Evolutionary conservation across 2,329 filamentous ascomycete species (phyloP), one percentile per base, ranked within the genome.

Genomic region (Colletotrichum limetticola): DNA sequence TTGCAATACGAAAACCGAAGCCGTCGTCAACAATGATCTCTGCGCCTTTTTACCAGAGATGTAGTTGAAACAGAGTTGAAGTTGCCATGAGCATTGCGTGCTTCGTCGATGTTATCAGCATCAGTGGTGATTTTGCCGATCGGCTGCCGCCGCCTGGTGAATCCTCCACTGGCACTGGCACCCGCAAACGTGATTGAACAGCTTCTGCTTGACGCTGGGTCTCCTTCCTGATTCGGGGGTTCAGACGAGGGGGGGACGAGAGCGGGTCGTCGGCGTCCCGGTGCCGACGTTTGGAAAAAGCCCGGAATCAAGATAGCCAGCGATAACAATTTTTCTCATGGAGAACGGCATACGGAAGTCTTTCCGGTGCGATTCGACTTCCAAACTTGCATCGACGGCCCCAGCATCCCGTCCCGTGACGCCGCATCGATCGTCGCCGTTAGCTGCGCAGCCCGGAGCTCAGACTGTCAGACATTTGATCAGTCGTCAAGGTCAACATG

Each of bases 1-100:
- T 60, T 71, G 56, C 28, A 57, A 49, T 24, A 66, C 71, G 16
- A 16, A 35, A 28, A 28, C 12, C 24, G 12, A 42, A 66, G n/a
- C 11, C 22, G n/a, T 60, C 24, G 26, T 37, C 49, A 35, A 53
- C 55, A 66, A 58, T 42, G 52, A 12, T 57, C 56, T 71, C 66
- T 71, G 49, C 56, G 56, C 12, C 55, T 61, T 68, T 52, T 37
- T 56, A 55, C 26, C 71, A 52, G 71, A 71, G 67, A 26, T 71
- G 71, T 61, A 28, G 71, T 66, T 71, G 71, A 62, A 71, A 71
- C 61, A 73, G 61, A 71, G 71, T 70, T 70, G 71, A 57, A 37
- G 55, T 64, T 66, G 46, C 12, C 28, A 37, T 55, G 46, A 37
- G 24, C 61, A 73, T 73, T 65, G 71, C 71, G 61, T 73, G 71